A percentile compares a stretch with the other conserved stretches of the same genome.
phyloP scores from a whole-genome alignment of 768 basidiomycete species.

The Lactarius sp. region DNA sequence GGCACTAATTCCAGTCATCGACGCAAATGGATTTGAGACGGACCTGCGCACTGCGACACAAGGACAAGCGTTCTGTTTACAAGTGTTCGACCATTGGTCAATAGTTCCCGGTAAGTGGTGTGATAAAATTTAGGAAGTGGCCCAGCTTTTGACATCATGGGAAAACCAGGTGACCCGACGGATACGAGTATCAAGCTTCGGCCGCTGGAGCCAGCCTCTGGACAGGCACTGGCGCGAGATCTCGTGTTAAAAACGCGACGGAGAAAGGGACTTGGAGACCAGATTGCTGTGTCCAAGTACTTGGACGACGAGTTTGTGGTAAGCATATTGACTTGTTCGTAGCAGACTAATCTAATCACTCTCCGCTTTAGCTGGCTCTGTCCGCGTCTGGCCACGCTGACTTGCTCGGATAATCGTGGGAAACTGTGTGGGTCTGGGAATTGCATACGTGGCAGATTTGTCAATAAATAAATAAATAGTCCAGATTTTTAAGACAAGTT shows the following conservation, averaged over 20 bases:
- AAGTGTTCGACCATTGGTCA: constrained; percentile 98
- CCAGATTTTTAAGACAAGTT: constrained; percentile 28
- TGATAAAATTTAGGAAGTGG: neutral
- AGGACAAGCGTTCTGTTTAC: constrained; percentile 98
- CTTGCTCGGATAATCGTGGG: constrained; percentile 56
- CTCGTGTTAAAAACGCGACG: constrained; percentile 94
- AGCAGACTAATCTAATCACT: too few species aligned
- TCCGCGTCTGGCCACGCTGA: constrained; percentile 97
- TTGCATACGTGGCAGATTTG: constrained; percentile 41
- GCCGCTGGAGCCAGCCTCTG: constrained; percentile 94
- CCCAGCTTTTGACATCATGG: constrained; percentile 9
- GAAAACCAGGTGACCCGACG: constrained; percentile 79
- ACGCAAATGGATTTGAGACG: constrained; percentile 98
- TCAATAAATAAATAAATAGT: constrained; percentile 33
- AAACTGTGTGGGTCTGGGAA: constrained; percentile 28
- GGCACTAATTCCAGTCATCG: constrained; percentile 96
- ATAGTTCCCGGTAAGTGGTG: constrained; percentile 81
- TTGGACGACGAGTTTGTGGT: constrained; percentile 96
- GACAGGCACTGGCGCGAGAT: constrained; percentile 91
- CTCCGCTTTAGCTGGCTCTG: constrained; percentile 87
- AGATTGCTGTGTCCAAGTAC: constrained; percentile 96
- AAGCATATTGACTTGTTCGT: constrained; percentile 38
- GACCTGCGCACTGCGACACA: constrained; percentile 96
- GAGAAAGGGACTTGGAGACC: constrained; percentile 94
- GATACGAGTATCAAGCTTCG: constrained; percentile 95